A percentile compares a stretch with the other conserved stretches of the same genome.
Conservation (phyloP, 1,284 basidiomycete species). For the Bjerkandera adusta region DNA sequence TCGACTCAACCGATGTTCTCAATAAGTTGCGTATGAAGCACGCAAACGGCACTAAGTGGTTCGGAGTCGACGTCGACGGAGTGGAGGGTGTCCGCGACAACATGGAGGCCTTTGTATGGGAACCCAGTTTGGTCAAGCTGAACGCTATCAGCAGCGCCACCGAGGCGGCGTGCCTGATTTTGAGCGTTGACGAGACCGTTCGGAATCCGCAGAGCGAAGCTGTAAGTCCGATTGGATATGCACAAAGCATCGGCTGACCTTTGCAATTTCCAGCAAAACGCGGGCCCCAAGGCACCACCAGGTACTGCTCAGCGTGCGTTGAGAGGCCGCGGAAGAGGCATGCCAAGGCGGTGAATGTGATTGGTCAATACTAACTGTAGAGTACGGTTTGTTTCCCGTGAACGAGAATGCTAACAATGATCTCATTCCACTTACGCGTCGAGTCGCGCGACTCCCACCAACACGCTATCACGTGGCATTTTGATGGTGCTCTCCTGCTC, state of each 20-base stretch:
- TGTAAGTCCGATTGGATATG: constrained; percentile 42
- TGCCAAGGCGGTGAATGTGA: constrained; percentile 57
- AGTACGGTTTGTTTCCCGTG: constrained; percentile 14
- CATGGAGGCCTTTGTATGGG: constrained; percentile 98
- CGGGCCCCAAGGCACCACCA: constrained; percentile 83
- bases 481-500: constrained; percentile 18
- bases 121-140: constrained; percentile 92
- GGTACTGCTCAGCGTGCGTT: constrained; percentile 82
- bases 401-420: constrained; percentile 18
- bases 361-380: constrained; percentile 15
- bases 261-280: constrained; percentile 43
- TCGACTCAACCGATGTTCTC: constrained; percentile 96
- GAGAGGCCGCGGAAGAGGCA: constrained; percentile 79
- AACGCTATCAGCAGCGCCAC: constrained; percentile 95
- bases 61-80: constrained; percentile 94
- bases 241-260: constrained; percentile 7
- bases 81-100: constrained; percentile 90
- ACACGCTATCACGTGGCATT: constrained; percentile 21
- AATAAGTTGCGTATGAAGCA: constrained; percentile 99
- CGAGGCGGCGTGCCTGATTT: constrained; percentile 94
- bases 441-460: no score
- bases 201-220: constrained; percentile 90
- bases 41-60: constrained; percentile 86
- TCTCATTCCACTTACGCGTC: constrained; percentile 8
- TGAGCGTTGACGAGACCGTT: constrained; percentile 95